Percentiles rank a stretch among this genome's conserved stretches.
These are phyloP conservation scores for Euphorbia celastroides DNA, from an alignment of 441 rosid species.

Conservation along the genomic window DNA sequence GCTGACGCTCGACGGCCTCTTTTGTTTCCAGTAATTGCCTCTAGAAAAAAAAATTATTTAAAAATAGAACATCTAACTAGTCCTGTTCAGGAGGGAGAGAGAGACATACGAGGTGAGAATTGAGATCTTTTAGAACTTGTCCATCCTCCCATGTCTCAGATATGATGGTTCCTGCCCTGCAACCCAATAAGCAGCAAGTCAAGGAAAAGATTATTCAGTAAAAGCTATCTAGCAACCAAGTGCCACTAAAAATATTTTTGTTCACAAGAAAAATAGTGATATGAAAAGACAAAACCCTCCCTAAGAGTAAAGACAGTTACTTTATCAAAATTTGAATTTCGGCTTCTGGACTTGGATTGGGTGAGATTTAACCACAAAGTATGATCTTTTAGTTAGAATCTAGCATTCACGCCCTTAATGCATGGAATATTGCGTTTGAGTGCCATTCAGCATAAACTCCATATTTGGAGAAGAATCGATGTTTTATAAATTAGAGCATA, in stretches of 20 bases:
- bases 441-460: neutral
- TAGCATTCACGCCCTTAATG: neutral
- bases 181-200: constrained; percentile 5
- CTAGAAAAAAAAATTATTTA: constrained; percentile 30
- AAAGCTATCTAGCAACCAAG: neutral
- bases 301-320: neutral
- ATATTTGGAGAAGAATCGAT: neutral
- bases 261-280: neutral
- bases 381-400: neutral
- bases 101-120: constrained; percentile 75
- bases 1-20: constrained; percentile 92
- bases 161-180: constrained; percentile 95
- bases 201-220: neutral
- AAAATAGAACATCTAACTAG: constrained; percentile 10
- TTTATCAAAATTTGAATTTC: neutral
- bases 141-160: constrained; percentile 99
- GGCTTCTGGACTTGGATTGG: neutral
- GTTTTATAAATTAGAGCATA: neutral
- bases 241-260: neutral
- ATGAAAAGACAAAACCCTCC: neutral
- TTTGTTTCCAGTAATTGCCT: constrained; percentile 86
- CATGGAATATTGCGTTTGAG: neutral
- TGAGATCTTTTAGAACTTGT: constrained; percentile 86
- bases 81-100: neutral
- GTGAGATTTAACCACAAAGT: neutral